Conservation (phyloP, 495 filamentous ascomycete species). For the Hypoxylon rickii region DNA sequence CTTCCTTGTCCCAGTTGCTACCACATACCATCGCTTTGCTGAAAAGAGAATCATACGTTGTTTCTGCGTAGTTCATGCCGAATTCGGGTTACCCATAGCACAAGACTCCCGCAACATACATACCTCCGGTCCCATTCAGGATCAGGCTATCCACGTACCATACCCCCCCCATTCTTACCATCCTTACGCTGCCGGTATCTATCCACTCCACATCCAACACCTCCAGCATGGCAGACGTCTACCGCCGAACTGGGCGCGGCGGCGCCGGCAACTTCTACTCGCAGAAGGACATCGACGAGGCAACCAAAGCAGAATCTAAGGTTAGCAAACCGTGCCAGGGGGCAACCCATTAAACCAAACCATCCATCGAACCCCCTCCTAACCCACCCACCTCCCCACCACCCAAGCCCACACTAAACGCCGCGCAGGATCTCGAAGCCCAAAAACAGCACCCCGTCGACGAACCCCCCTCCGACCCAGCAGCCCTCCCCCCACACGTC, state of each 20-base stretch:
- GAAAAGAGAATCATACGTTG: too few species aligned
- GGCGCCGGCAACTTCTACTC: constrained; percentile 68
- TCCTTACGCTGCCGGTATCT: too few species aligned
- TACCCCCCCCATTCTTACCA: too few species aligned
- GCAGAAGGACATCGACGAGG: constrained; percentile 57
- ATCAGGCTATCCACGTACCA: too few species aligned
- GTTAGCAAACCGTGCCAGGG: constrained; percentile 22
- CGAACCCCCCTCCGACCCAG: constrained; percentile 22
- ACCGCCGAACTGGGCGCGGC: constrained; percentile 53
- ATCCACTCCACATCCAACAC: background rate
- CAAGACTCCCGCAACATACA: too few species aligned
- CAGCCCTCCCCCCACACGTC: constrained; percentile 10
- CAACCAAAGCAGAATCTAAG: constrained; percentile 34
- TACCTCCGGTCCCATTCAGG: too few species aligned
- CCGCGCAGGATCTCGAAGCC: constrained; percentile 49
- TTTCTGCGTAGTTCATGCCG: too few species aligned
- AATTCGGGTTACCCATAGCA: too few species aligned
- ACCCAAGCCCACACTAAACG: background rate
- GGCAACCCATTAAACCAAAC: background rate
- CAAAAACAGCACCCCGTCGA: constrained; percentile 36
- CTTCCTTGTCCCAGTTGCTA: too few species aligned
- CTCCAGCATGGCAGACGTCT: constrained; percentile 30
- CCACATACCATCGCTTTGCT: too few species aligned
- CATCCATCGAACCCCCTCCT: too few species aligned
- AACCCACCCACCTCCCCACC: too few species aligned